Evolutionary conservation across 2,329 filamentous ascomycete genomes (phyloP).

Genomic region (Aspergillus tamarii): DNA sequence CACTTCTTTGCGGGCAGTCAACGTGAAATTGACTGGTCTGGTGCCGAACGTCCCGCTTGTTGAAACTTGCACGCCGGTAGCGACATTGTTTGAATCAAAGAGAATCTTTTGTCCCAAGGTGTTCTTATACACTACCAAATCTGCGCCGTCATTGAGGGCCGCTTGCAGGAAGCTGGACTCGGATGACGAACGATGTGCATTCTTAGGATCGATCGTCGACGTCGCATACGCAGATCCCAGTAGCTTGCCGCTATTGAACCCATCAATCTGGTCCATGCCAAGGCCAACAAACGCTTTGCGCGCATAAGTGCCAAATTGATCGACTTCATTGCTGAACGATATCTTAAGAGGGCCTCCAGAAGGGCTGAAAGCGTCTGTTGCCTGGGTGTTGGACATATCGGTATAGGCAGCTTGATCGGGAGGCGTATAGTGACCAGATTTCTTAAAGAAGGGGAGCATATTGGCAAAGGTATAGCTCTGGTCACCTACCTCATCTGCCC

Average conservation of each 20-base stretch:
- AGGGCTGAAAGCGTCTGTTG: conserved; percentile 22
- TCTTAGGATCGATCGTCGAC: conserved; percentile 35
- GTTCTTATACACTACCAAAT: conserved; percentile 35
- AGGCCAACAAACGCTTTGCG: conserved; percentile 28
- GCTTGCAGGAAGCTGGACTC: conserved; percentile 26
- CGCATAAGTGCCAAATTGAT: conserved; percentile 32
- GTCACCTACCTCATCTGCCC: conserved; percentile 43
- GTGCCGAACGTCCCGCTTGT: conserved; percentile 22
- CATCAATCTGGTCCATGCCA: conserved; percentile 31
- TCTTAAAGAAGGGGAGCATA: conserved; percentile 32
- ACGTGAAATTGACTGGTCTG: conserved; percentile 14
- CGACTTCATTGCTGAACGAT: conserved; percentile 32
- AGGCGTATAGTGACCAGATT: conserved; percentile 30
- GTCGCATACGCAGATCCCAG: conserved; percentile 29
- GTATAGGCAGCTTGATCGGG: conserved; percentile 23
- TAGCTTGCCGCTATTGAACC: conserved; percentile 32
- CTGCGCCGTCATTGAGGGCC: conserved; percentile 28
- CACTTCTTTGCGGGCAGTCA: conserved; percentile 23
- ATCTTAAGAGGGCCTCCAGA: conserved; percentile 36
- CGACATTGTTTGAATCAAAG: conserved; percentile 34
- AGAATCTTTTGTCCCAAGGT: conserved; percentile 41
- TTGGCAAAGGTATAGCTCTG: conserved; percentile 33
- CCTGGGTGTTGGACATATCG: conserved; percentile 30
- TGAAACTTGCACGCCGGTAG: conserved; percentile 24
- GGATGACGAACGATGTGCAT: conserved; percentile 25